Percentiles rank a stretch among this genome's conserved stretches.
These are phyloP conservation scores for Trichoderma hamatum DNA, from an alignment of 2,329 filamentous ascomycete genomes.

Conservation along the genomic window DNA sequence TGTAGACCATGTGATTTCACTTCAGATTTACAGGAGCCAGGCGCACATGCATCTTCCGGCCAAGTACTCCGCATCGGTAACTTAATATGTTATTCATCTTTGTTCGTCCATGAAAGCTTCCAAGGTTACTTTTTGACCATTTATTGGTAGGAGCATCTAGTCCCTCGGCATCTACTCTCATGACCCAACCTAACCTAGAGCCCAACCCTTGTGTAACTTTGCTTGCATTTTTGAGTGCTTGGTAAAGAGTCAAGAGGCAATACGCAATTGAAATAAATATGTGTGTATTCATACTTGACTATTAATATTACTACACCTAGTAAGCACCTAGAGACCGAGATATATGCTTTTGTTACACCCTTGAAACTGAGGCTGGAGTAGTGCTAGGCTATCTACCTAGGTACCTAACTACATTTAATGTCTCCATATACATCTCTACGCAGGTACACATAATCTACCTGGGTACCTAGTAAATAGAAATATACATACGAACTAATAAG, in stretches of 20 bases:
- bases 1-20: not conserved
- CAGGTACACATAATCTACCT: no score
- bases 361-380: not conserved
- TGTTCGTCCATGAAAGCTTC: not conserved
- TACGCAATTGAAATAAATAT: no score
- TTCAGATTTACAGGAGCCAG: not conserved
- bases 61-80: not conserved
- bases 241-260: no score
- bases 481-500: not conserved
- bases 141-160: not conserved
- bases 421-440: not conserved
- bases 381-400: no score
- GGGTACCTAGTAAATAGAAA: not conserved
- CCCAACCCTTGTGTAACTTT: no score
- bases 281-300: no score
- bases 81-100: not conserved
- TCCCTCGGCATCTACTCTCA: not conserved
- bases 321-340: no score
- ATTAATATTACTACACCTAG: no score
- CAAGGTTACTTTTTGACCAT: not conserved
- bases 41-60: not conserved
- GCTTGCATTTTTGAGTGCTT: no score
- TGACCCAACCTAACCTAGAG: not conserved
- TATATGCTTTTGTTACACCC: no score
- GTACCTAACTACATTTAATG: no score